Conservation (phyloP, 495 filamentous ascomycete genomes). For the Podospora sp. region DNA sequence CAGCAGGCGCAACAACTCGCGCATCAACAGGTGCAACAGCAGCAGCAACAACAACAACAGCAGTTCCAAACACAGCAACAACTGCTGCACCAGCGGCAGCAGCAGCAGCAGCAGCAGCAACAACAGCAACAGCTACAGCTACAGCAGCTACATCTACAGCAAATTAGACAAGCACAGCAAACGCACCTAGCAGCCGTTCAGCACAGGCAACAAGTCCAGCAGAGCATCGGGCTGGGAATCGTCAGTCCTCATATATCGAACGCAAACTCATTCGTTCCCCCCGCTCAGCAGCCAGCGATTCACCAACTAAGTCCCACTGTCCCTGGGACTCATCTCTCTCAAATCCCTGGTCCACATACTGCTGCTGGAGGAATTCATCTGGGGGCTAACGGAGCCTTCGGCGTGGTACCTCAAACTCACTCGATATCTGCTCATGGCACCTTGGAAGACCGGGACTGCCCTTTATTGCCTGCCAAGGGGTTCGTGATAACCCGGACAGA, state of each 20-base stretch:
- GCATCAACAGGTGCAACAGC: neutral
- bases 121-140: slow-evolving; percentile 3
- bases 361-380: too few relatives aligned
- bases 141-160: slow-evolving; percentile 18
- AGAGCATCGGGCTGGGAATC: slow-evolving; percentile 35
- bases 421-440: neutral
- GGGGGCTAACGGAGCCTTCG: too few relatives aligned
- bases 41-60: neutral
- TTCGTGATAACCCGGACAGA: slow-evolving; percentile 28
- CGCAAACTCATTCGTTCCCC: neutral
- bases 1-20: neutral
- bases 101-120: neutral
- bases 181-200: slow-evolving; percentile 27
- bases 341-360: too few relatives aligned
- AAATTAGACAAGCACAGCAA: slow-evolving; percentile 7
- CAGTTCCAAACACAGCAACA: neutral
- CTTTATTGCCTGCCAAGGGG: slow-evolving; percentile 26
- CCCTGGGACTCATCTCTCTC: too few relatives aligned
- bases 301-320: too few relatives aligned
- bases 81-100: neutral
- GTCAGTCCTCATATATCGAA: neutral
- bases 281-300: neutral
- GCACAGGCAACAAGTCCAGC: slow-evolving; percentile 36
- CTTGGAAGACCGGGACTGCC: slow-evolving; percentile 36
- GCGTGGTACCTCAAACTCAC: neutral